Evolutionary conservation across 306 rosid genomes (phyloP).

Genomic region (Sechiopsis laciniata): DNA sequence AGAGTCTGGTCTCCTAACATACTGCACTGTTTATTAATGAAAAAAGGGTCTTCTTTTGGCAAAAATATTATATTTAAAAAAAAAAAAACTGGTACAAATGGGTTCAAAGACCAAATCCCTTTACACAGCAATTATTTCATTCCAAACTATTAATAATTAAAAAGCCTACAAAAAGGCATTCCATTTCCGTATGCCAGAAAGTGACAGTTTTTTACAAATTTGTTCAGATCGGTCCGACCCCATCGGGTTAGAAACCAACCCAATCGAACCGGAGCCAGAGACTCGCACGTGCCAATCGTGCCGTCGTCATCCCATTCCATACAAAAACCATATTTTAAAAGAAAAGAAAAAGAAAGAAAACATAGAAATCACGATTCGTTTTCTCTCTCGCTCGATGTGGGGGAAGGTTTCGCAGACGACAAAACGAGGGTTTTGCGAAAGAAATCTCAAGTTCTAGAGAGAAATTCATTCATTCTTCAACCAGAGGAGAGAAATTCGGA

Average conservation of each 20-base stretch:
- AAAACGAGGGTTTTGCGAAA: constrained; percentile 44
- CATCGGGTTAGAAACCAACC: background rate
- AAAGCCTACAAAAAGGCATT: constrained; percentile 14
- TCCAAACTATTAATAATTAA: background rate
- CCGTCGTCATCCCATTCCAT: background rate
- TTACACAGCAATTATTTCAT: constrained; percentile 15
- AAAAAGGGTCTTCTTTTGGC: background rate
- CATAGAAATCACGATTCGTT: constrained; percentile 3
- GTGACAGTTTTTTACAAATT: constrained; percentile 9
- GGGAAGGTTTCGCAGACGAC: constrained; percentile 32
- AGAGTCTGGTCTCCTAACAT: background rate
- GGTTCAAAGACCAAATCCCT: constrained; percentile 11
- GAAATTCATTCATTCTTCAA: constrained; percentile 26
- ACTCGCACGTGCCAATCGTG: too few species aligned
- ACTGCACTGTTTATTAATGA: background rate
- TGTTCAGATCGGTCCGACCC: background rate
- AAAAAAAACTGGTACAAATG: background rate
- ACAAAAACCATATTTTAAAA: background rate
- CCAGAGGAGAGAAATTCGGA: constrained; percentile 15
- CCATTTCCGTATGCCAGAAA: constrained; percentile 1
- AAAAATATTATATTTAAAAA: background rate
- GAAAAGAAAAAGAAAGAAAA: background rate
- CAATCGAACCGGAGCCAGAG: background rate
- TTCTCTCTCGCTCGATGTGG: constrained; percentile 29
- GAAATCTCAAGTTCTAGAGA: constrained; percentile 21